A percentile compares a stretch with the other conserved stretches of the same genome.
Conservation (phyloP, 257 asterid genomes). For the Cinchona pubescens region DNA sequence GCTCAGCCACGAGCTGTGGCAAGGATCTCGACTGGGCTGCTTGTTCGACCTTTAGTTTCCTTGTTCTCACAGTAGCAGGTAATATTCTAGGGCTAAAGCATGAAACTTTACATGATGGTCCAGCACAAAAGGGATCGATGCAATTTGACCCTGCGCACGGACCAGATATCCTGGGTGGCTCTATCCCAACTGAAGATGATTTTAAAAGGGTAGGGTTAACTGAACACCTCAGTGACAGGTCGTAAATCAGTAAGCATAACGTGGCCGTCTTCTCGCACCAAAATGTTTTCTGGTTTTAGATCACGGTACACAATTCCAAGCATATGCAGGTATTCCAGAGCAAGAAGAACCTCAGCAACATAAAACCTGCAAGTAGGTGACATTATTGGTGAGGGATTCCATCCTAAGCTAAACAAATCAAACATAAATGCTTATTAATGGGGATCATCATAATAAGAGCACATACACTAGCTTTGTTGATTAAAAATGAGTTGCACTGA, state of each 20-base stretch:
- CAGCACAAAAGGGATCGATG: slow-evolving; percentile 87
- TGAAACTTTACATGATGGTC: slow-evolving; percentile 85
- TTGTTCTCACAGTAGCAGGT: slow-evolving; percentile 47
- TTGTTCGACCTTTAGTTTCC: slow-evolving; percentile 50
- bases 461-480: background rate
- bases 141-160: slow-evolving; percentile 88
- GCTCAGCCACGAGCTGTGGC: slow-evolving; percentile 92
- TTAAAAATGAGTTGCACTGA: background rate
- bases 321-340: slow-evolving; percentile 90
- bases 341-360: slow-evolving; percentile 93
- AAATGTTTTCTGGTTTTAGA: slow-evolving; percentile 79
- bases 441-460: background rate
- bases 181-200: slow-evolving; percentile 42
- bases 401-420: background rate
- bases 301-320: slow-evolving; percentile 93
- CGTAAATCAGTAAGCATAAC: slow-evolving; percentile 92
- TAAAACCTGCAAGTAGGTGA: slow-evolving; percentile 51
- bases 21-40: slow-evolving; percentile 43
- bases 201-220: slow-evolving; percentile 74
- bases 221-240: slow-evolving; percentile 81
- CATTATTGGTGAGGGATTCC: background rate
- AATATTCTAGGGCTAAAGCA: slow-evolving; percentile 78
- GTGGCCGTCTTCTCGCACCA: slow-evolving; percentile 92
- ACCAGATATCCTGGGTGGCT: slow-evolving; percentile 78
- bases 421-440: background rate